Base-by-base conservation (phyloP, 176 grass and related monocot genomes). In the Melocanna baccifera region DNA sequence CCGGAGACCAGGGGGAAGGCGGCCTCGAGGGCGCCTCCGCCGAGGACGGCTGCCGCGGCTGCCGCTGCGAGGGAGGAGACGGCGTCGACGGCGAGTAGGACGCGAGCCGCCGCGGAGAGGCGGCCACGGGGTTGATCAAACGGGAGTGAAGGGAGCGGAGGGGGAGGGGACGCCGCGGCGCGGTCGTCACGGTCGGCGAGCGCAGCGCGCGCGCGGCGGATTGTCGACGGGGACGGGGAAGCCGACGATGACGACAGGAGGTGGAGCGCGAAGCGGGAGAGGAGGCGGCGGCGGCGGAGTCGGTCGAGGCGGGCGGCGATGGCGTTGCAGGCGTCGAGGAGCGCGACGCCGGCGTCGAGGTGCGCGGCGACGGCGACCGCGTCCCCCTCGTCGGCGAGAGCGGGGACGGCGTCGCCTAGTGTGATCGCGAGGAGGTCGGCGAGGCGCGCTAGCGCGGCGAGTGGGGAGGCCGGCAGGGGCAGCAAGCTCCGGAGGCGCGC, bases 251-350 rank as follows among this genome's bases (percentile, higher is more conserved):
- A 82, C 2, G 87, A 20, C 36, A 92, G 84, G 25, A 89, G 85
- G 83, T 91, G 89, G 62, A 98, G 82, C 40, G 96, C 89, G 76
- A 98, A 65, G 36, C 91, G 75, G 29, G 94, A 78, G 58, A 90
- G 81, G 30, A 93, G 92, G 85, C 87, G 87, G 62, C 87, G 92
- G 16, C 79, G 88, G 43, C 86, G 87, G 66, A 98, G 84, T 15
- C 22, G 57, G 28, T 93, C 85, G 12, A 88, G 59, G 75, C 86
- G 77, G 13, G 82, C 89, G 51, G 92, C 51, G 79, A 89, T 85
- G 26, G 89, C 79, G 87, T 93, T 94, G 91, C 89, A 91, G 55
- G 89, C 76, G 78, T 94, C 89, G 14, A 97, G 92, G 61, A 97
- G 87, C 73, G 75, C 73, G 62, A 97, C 79, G 11, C 86, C 83